phyloP scores from a whole-genome alignment of 345 rosid species.

The Laguncularia racemosa region DNA sequence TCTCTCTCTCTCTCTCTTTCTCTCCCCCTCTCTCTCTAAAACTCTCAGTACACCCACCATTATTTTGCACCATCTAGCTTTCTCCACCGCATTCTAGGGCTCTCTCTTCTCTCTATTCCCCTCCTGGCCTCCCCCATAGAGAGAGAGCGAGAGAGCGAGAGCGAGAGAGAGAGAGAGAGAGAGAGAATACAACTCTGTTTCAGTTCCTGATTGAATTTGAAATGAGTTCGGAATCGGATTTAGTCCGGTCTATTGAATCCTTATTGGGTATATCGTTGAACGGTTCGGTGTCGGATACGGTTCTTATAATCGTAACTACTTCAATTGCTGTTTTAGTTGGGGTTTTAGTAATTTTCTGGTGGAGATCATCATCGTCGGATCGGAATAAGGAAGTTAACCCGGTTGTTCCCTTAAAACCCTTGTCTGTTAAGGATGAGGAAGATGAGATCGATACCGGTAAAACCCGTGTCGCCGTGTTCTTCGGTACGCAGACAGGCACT shows the following conservation, averaged over 20 bases:
- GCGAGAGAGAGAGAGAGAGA: background rate
- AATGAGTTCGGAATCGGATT: slow-evolving; percentile 23
- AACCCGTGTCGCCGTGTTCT: slow-evolving; percentile 57
- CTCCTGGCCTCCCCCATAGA: too few species aligned
- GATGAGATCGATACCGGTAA: slow-evolving; percentile 41
- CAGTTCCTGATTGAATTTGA: background rate
- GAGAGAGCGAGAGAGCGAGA: background rate
- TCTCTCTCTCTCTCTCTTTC: slow-evolving; percentile 4
- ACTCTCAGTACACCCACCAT: too few species aligned
- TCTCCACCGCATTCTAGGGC: too few species aligned
- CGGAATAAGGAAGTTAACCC: slow-evolving; percentile 44
- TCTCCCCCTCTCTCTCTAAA: slow-evolving; percentile 2
- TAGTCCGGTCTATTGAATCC: slow-evolving; percentile 46
- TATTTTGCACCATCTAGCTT: too few species aligned
- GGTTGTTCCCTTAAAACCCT: slow-evolving; percentile 38
- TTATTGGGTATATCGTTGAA: slow-evolving; percentile 13
- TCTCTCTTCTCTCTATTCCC: too few species aligned
- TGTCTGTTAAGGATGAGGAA: slow-evolving; percentile 38
- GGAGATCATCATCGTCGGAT: slow-evolving; percentile 35
- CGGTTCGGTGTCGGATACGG: slow-evolving; percentile 36
- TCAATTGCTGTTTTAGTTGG: slow-evolving; percentile 50
- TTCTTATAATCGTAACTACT: slow-evolving; percentile 43
- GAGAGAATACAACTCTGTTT: too few species aligned
- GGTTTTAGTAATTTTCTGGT: slow-evolving; percentile 42
- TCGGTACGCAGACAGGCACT: slow-evolving; percentile 80